A percentile compares a stretch with the other conserved stretches of the same genome.
Evolutionary conservation across 495 filamentous ascomycete genomes (phyloP).

Genomic region (Podospora pseudoanserina): DNA sequence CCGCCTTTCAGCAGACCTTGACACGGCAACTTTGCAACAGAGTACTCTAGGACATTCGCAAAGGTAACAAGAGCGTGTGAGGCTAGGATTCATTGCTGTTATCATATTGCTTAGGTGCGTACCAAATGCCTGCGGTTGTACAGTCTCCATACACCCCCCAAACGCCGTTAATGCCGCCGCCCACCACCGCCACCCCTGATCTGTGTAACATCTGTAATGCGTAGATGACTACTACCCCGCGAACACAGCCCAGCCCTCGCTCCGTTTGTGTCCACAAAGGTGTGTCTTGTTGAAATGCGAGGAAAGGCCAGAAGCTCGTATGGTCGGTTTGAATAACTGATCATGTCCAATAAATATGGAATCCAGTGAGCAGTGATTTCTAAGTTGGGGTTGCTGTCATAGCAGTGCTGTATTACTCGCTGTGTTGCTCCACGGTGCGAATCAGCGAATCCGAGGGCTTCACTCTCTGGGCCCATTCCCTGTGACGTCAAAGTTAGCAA

Average conservation of each 20-base stretch:
- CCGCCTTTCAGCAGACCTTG: background rate
- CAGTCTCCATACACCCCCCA: conserved; percentile 16
- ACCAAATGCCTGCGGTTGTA: conserved; percentile 16
- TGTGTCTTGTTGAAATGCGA: background rate
- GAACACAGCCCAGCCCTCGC: background rate
- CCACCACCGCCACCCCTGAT: background rate
- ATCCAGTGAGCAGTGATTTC: background rate
- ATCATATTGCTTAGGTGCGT: background rate
- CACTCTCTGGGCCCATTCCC: conserved; percentile 68
- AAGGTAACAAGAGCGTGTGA: background rate
- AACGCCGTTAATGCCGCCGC: conserved; percentile 13
- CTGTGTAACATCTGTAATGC: background rate
- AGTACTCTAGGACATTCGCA: background rate
- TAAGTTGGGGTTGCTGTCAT: background rate
- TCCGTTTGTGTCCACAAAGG: background rate
- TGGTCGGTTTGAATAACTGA: background rate
- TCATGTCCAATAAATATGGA: background rate
- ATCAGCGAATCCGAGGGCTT: conserved; percentile 43
- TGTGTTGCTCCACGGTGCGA: conserved; percentile 17
- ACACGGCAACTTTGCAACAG: background rate
- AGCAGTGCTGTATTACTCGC: background rate
- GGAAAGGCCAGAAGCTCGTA: background rate
- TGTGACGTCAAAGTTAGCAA: conserved; percentile 31
- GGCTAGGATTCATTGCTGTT: background rate
- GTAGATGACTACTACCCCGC: background rate